Base-by-base conservation (phyloP, 2,329 filamentous ascomycete genomes). In the Harringtonia lauricola region DNA sequence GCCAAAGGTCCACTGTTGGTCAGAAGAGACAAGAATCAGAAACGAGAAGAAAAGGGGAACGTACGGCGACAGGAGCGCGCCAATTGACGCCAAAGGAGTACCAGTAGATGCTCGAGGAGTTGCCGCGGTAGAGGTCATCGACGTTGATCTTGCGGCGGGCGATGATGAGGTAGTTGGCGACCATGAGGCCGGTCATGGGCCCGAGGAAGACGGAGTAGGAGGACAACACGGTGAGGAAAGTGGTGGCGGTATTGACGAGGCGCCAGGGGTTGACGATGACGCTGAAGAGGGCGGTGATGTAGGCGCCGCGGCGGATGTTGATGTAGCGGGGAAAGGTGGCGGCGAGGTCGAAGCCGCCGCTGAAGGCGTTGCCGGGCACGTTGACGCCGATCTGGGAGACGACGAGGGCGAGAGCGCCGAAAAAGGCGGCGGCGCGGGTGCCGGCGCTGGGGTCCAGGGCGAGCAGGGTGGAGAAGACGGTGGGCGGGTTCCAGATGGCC, bases 341-440 rank as follows among this genome's bases (percentile, higher is more conserved):
- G 0, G 72, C 65, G 44, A 76, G 58, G 51, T 78, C 75, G 62
- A 77, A 74, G 8, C 73, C 73, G 3, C 64, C 62, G 0, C 66
- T 66, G 49, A 72, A 64, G 2, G 64, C 63, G 49, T 74, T 75
- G 41, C 67, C 59, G 24, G 70, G 60, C 15, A 61, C 58, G 48
- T 66, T 64, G 50, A 70, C 64, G 4, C 63, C 66, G 15, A 72
- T 56, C 49, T 71, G 68, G n/a, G 60, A 66, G 2, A 66, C 56
- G 2, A 70, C 60, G 2, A 71, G 55, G 0, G 64, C 67, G 13
- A 64, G 50, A 3, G 63, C 64, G 24, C 62, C 64, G 51, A 72
- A 71, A 15, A 19, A 35, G 10, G 24, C 24, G 7, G 24, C 24
- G 24, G 24, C 24, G 7, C 24, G 24, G 6, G 24, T 26, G 24